These are phyloP conservation scores for Yamadazyma buinensis DNA, from an alignment of 1,139 yeast species.

Conservation along the genomic window DNA sequence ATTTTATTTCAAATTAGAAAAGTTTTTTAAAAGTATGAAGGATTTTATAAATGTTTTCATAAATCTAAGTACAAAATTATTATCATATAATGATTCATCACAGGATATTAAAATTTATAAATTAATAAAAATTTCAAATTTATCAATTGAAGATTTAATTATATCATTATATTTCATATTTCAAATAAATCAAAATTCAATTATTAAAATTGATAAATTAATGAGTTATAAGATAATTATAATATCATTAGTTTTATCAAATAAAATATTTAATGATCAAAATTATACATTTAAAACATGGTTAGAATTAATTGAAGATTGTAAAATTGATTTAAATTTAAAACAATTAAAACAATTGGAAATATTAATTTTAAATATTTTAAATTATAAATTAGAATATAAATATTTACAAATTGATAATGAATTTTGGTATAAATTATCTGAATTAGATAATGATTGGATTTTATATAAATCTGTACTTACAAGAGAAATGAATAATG, in stretches of 20 bases:
- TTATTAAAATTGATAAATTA: constrained; percentile 12
- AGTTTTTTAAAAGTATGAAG: too few relatives aligned
- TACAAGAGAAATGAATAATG: too few relatives aligned
- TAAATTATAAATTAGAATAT: constrained; percentile 28
- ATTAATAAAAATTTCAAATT: constrained; percentile 20
- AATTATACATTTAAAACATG: constrained; percentile 53
- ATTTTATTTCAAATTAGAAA: too few relatives aligned
- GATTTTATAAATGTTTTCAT: constrained; percentile 1
- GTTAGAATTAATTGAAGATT: constrained; percentile 20
- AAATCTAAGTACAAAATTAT: background rate
- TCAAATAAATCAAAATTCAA: constrained; percentile 20
- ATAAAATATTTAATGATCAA: constrained; percentile 49
- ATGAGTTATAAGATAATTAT: constrained; percentile 26
- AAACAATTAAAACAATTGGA: constrained; percentile 24
- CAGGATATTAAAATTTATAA: constrained; percentile 9
- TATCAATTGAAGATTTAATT: constrained; percentile 26
- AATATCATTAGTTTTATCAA: constrained; percentile 40
- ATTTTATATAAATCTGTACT: too few relatives aligned
- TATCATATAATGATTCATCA: constrained; percentile 1
- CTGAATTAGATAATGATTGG: constrained; percentile 1
- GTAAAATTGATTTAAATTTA: constrained; percentile 11
- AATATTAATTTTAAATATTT: constrained; percentile 24
- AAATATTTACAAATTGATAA: constrained; percentile 19
- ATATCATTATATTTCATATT: constrained; percentile 29
- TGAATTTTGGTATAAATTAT: constrained; percentile 33